Conservation (phyloP, 495 filamentous ascomycete species). For the Neurospora discreta region DNA sequence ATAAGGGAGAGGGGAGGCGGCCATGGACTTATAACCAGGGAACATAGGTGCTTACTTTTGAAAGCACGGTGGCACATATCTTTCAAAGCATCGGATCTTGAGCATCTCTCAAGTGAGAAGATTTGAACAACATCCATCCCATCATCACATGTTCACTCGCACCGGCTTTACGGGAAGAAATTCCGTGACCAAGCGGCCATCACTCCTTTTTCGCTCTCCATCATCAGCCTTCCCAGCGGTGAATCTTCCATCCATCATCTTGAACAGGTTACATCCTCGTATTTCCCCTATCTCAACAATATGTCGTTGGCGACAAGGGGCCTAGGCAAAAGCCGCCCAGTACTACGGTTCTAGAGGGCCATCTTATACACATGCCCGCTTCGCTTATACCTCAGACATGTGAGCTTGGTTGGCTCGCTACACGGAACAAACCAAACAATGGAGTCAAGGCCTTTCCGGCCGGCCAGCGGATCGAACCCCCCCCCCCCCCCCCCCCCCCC, state of each 20-base stretch:
- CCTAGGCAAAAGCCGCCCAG: background rate
- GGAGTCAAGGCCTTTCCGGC: background rate
- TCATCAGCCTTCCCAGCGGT: background rate
- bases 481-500: slow-evolving; percentile 4
- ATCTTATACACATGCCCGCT: background rate
- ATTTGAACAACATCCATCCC: background rate
- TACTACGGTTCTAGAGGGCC: background rate
- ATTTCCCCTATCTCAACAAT: background rate
- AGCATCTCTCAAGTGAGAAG: background rate
- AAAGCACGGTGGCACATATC: background rate
- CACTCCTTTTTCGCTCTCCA: background rate
- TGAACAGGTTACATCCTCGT: background rate
- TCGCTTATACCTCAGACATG: slow-evolving; percentile 4
- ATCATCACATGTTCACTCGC: background rate
- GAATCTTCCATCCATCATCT: background rate
- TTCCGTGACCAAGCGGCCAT: background rate
- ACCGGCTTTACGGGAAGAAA: background rate
- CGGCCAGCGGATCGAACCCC: background rate
- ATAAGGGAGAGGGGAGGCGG: background rate
- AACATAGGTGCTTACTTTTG: background rate
- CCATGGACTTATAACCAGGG: background rate
- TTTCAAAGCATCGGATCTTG: background rate
- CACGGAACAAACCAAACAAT: slow-evolving; percentile 1
- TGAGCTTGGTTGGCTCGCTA: slow-evolving; percentile 1
- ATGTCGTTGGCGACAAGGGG: background rate